Percentiles rank a stretch among this genome's conserved stretches.
Conservation (phyloP, 208 protist genomes). For the Histomonas meleagridis region DNA sequence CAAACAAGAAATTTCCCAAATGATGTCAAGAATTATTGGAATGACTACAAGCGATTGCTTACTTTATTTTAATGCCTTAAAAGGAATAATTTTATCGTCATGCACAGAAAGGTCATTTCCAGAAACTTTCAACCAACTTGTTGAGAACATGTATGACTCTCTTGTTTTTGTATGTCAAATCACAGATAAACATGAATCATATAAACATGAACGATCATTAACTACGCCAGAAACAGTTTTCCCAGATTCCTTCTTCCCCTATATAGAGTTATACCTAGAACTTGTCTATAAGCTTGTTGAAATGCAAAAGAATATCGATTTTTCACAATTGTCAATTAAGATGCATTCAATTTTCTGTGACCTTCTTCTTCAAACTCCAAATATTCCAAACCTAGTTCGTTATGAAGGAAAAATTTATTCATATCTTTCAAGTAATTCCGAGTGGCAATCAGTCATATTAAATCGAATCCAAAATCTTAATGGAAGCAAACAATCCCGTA, state of each 20-base stretch:
- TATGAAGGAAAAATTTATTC: constrained; percentile 1
- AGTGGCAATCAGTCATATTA: neutral
- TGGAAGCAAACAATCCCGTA: neutral
- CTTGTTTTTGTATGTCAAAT: neutral
- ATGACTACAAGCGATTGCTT: neutral
- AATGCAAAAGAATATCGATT: neutral
- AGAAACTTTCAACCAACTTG: neutral
- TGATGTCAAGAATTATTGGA: neutral
- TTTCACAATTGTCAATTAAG: neutral
- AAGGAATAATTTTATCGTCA: neutral
- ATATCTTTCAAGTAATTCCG: neutral
- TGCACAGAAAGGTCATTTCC: neutral
- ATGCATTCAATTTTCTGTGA: neutral
- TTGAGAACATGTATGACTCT: neutral
- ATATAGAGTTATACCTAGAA: neutral
- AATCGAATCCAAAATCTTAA: neutral
- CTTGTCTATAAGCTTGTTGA: neutral
- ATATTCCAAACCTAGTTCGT: neutral
- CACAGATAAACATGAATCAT: neutral
- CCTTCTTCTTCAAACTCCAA: neutral
- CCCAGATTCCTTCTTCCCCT: neutral
- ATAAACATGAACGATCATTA: neutral
- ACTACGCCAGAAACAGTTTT: neutral
- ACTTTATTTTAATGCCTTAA: neutral
- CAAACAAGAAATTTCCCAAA: neutral